phyloP scores from a whole-genome alignment of 768 basidiomycete species.

The Mycena latifolia region DNA sequence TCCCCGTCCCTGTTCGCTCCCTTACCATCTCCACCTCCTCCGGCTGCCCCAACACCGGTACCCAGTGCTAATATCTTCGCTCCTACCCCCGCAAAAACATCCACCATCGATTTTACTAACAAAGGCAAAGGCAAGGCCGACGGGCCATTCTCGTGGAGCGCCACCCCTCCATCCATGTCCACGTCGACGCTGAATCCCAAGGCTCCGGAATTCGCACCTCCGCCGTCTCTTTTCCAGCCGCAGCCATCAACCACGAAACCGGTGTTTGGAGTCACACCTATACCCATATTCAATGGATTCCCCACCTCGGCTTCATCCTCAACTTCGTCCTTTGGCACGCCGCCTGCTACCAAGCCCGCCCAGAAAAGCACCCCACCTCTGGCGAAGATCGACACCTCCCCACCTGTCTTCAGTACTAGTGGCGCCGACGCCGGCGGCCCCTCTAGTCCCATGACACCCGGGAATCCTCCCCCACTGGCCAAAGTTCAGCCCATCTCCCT shows the following conservation, averaged over 20 bases:
- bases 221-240: constrained; percentile 22
- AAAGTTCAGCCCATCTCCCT: constrained; percentile 59
- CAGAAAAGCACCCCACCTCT: constrained; percentile 44
- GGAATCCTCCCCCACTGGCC: constrained; percentile 52
- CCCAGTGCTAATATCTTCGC: constrained; percentile 29
- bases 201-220: constrained; percentile 32
- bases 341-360: constrained; percentile 29
- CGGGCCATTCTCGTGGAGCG: constrained; percentile 11
- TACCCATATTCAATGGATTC: constrained; percentile 32
- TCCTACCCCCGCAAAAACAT: constrained; percentile 24
- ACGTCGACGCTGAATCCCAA: constrained; percentile 28
- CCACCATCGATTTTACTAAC: constrained; percentile 18
- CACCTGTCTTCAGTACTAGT: constrained; percentile 11
- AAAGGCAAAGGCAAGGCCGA: constrained; percentile 29
- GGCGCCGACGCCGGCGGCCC: constrained; percentile 7
- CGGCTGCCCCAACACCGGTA: constrained; percentile 3
- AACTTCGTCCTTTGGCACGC: constrained; percentile 33
- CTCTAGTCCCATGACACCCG: constrained; percentile 41
- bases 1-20: constrained; percentile 39
- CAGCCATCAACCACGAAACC: constrained; percentile 26
- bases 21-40: constrained; percentile 38
- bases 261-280: constrained; percentile 35
- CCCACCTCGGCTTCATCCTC: constrained; percentile 31
- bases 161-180: constrained; percentile 8
- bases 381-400: constrained; percentile 49